Base-by-base conservation (phyloP, 2,329 filamentous ascomycete genomes). In the Trichoderma koningii region DNA sequence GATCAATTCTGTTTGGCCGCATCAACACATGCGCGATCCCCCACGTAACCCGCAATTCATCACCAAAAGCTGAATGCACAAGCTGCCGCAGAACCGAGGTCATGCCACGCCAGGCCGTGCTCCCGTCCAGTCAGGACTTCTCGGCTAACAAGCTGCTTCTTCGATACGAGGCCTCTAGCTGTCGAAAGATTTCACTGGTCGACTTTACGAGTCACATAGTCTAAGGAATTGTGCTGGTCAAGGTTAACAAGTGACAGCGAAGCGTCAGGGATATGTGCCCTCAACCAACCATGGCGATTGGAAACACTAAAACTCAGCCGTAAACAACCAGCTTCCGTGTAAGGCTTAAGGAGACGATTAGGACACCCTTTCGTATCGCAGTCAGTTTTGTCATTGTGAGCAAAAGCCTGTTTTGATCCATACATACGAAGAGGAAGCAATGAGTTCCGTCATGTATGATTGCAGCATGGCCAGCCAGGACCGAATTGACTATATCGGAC, bases 41-140 rank as follows among this genome's bases (percentile, higher is more conserved):
- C 50, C 28, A 52, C 50, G 26, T 52, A 52, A n/a, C 4, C 28
- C 28, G 28, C 50, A 19, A 52, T 6, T n/a, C 50, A 19, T 52
- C 5, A 52, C 2, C 17, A 34, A 52, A n/a, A 19, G 30, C n/a
- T n/a, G n/a, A 52, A 28, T n/a, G 10, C 7, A 2, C n/a, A n/a
- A 52, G 19, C n/a, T 52, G 28, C 50, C 50, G 50, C n/a, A 19
- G 28, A 30, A 34, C 50, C 50, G 50, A 52, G 50, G n/a, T 52
- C 50, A 52, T 52, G 17, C 17, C 26, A 52, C 7, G 28, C n/a
- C 34, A 52, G 28, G 26, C 30, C 19, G 34, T 52, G 28, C 30
- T 14, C 12, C n/a, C n/a, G n/a, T n/a, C 12, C 34, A 38, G 34
- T 38, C 10, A 14, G 34, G 34, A 14, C 34, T 1, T 14, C 34